Evolutionary conservation across 495 filamentous ascomycete species (phyloP).

Genomic region (Apiosordaria backusii): DNA sequence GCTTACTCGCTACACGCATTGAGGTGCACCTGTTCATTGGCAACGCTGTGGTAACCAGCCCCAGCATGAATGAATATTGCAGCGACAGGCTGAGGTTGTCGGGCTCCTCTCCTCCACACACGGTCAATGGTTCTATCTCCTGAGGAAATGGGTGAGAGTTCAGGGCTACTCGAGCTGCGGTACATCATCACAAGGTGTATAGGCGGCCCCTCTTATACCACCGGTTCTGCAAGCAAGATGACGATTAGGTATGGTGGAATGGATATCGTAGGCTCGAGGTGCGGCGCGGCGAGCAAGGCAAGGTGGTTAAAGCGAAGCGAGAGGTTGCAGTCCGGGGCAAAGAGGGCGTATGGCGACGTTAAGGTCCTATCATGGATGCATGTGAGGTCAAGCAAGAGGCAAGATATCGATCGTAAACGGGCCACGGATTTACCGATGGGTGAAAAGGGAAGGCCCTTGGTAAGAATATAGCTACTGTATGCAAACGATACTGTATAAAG

Average conservation of each 20-base stretch:
- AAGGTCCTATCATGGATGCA: slow-evolving; percentile 1
- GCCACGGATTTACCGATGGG: background rate
- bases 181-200: background rate
- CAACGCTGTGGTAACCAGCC: slow-evolving; percentile 84
- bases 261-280: background rate
- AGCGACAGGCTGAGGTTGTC: slow-evolving; percentile 33
- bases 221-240: slow-evolving; percentile 1
- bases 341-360: slow-evolving; percentile 1
- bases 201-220: background rate
- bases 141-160: slow-evolving; percentile 1
- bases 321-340: slow-evolving; percentile 4
- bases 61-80: slow-evolving; percentile 96
- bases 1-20: slow-evolving; percentile 83
- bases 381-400: background rate
- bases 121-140: slow-evolving; percentile 27
- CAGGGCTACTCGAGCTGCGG: slow-evolving; percentile 8
- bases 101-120: slow-evolving; percentile 19
- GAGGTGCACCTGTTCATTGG: slow-evolving; percentile 80
- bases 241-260: background rate
- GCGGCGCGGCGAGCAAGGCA: background rate
- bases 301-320: background rate
- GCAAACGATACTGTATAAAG: slow-evolving; percentile 13
- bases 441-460: background rate
- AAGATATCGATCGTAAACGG: background rate
- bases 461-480: background rate